These are phyloP conservation scores for Andrographis paniculata DNA, from an alignment of 305 asterid genomes.

Conservation along the genomic window DNA sequence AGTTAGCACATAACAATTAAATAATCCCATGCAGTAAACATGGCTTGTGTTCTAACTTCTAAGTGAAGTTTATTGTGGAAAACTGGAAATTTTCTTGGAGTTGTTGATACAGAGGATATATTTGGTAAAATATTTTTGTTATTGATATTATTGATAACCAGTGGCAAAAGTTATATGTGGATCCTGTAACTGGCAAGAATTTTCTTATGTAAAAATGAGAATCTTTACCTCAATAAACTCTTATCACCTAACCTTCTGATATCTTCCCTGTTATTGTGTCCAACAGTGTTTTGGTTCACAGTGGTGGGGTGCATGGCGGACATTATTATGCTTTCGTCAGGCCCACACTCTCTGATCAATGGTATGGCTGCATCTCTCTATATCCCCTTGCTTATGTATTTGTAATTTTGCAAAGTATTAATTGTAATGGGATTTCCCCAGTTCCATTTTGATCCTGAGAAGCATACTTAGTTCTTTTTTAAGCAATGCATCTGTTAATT, in stretches of 20 bases:
- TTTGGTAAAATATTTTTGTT: too few relatives aligned
- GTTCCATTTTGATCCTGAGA: not conserved
- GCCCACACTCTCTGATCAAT: constrained; percentile 34
- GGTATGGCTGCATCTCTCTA: constrained; percentile 16
- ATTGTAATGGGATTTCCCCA: not conserved
- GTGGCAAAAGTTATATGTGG: too few relatives aligned
- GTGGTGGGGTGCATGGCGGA: constrained; percentile 42
- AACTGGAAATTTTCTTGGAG: too few relatives aligned
- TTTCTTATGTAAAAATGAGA: not conserved
- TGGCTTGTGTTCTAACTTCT: too few relatives aligned
- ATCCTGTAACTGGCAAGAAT: too few relatives aligned
- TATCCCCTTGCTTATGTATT: not conserved
- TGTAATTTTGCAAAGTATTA: not conserved
- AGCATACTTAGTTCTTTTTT: not conserved
- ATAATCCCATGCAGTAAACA: too few relatives aligned
- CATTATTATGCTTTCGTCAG: constrained; percentile 59
- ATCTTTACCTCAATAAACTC: not conserved
- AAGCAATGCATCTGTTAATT: not conserved
- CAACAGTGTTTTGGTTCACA: constrained; percentile 36
- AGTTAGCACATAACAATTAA: too few relatives aligned
- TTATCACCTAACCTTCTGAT: constrained; percentile 1
- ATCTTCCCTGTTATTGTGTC: not conserved
- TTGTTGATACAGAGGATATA: too few relatives aligned
- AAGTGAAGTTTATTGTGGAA: too few relatives aligned
- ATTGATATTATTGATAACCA: too few relatives aligned